Evolutionary conservation across 805 yeast genomes (phyloP), one percentile per base, ranked within the genome.

Genomic region (Candida endomychidarum): DNA sequence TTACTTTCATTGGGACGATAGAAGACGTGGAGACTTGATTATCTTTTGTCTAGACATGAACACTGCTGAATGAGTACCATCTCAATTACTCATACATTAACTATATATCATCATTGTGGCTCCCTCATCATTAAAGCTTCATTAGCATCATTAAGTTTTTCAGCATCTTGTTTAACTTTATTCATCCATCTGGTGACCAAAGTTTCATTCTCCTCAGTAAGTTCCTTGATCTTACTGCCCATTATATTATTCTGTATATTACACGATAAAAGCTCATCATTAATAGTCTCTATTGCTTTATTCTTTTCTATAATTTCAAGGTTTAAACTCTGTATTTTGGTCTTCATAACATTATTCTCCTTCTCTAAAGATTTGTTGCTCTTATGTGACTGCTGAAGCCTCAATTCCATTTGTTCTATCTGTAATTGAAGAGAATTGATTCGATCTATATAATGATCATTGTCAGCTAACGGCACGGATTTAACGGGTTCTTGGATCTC

Each of bases 1-100:
- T 29, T 74, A 78, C 37, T 77, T 80, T 56, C 97, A 90, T 59
- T 95, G 96, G 86, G 98, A 91, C 56, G 52, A 64, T 32, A 72
- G 97, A 47, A 70, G 97, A 40, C 52, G 58, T 2, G 98, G 98
- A 0, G 91, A 87, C 15, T 10, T 40, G 7, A 12, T 40, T 6
- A 19, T 40, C 12, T 40, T 28, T 17, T 40, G 39, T 20, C 23
- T 12, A 21, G 18, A 8, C 10, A 23, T 9, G n/a, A n/a, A n/a
- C n/a, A n/a, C n/a, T n/a, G n/a, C n/a, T n/a, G n/a, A n/a, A n/a
- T n/a, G n/a, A n/a, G n/a, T n/a, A n/a, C n/a, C n/a, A n/a, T n/a
- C n/a, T n/a, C n/a, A n/a, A n/a, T n/a, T n/a, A n/a, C n/a, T n/a
- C n/a, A n/a, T n/a, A n/a, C n/a, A n/a, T n/a, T n/a, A n/a, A n/a